A percentile compares a stretch with the other conserved stretches of the same genome.
Conservation (phyloP, 768 basidiomycete genomes). For the Pluteus cervinus region DNA sequence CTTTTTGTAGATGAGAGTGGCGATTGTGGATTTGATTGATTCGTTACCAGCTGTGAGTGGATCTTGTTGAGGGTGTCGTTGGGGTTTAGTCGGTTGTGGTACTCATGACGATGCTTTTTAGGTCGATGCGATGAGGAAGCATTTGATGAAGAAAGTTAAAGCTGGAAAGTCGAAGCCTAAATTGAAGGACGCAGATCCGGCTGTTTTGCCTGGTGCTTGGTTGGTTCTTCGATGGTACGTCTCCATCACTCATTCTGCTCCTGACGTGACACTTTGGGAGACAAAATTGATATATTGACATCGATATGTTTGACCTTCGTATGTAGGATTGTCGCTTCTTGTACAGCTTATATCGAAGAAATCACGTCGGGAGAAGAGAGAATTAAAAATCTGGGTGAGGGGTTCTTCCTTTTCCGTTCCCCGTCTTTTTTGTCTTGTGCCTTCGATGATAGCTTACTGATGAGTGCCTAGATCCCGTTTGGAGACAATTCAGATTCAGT, state of each 20-base stretch:
- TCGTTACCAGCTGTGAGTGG: constrained; percentile 41
- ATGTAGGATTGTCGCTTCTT: constrained; percentile 62
- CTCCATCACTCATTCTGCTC: too few species aligned
- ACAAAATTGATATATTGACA: too few species aligned
- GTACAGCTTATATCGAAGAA: constrained; percentile 66
- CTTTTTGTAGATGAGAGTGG: constrained; percentile 36
- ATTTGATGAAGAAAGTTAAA: constrained; percentile 46
- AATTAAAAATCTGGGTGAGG: constrained; percentile 47
- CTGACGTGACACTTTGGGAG: too few species aligned
- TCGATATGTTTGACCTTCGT: constrained; percentile 1
- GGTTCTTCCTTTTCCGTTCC: neutral
- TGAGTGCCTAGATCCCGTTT: constrained; percentile 39
- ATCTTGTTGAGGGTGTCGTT: neutral
- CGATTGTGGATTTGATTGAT: constrained; percentile 37
- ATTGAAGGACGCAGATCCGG: constrained; percentile 43
- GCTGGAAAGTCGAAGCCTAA: constrained; percentile 48
- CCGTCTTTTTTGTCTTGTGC: neutral
- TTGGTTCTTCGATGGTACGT: constrained; percentile 54
- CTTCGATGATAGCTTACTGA: too few species aligned
- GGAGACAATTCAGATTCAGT: constrained; percentile 64
- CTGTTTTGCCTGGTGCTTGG: constrained; percentile 57
- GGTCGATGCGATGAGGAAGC: constrained; percentile 53
- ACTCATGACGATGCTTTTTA: constrained; percentile 12
- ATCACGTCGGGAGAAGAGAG: constrained; percentile 47
- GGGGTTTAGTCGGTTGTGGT: too few species aligned